Evolutionary conservation across 2,329 filamentous ascomycete species (phyloP).

Genomic region (Pseudogymnoascus sp.): DNA sequence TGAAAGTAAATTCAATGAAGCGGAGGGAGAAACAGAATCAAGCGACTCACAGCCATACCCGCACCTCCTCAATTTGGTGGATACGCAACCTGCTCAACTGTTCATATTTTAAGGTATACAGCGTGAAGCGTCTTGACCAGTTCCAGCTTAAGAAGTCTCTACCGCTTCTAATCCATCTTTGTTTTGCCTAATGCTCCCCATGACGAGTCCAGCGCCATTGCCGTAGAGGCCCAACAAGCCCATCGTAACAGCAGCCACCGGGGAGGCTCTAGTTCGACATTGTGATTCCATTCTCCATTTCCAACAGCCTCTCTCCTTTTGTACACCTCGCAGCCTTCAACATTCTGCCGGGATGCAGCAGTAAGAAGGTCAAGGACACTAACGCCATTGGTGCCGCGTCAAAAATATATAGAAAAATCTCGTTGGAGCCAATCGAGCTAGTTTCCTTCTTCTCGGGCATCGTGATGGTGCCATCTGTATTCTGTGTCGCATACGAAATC

Average conservation of each 20-base stretch:
- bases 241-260: background rate
- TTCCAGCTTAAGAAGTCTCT: constrained; percentile 22
- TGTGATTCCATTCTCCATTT: constrained; percentile 33
- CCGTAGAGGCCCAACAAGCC: background rate
- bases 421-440: background rate
- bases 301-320: constrained; percentile 26
- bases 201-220: no score
- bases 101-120: constrained; percentile 43
- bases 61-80: constrained; percentile 43
- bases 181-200: constrained; percentile 24
- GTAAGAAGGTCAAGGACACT: background rate
- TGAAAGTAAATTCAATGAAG: background rate
- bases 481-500: constrained; percentile 1
- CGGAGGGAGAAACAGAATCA: constrained; percentile 19
- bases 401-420: constrained; percentile 9
- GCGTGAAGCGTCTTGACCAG: constrained; percentile 31
- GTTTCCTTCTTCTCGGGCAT: background rate
- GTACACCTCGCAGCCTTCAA: constrained; percentile 17
- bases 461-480: background rate
- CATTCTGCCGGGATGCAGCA: constrained; percentile 4
- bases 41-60: constrained; percentile 33
- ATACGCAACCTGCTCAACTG: constrained; percentile 34
- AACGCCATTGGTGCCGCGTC: constrained; percentile 4
- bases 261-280: constrained; percentile 31
- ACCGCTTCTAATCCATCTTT: constrained; percentile 41